These are phyloP conservation scores for Ascochyta rabiei DNA, from an alignment of 2,329 filamentous ascomycete genomes.

Conservation along the genomic window DNA sequence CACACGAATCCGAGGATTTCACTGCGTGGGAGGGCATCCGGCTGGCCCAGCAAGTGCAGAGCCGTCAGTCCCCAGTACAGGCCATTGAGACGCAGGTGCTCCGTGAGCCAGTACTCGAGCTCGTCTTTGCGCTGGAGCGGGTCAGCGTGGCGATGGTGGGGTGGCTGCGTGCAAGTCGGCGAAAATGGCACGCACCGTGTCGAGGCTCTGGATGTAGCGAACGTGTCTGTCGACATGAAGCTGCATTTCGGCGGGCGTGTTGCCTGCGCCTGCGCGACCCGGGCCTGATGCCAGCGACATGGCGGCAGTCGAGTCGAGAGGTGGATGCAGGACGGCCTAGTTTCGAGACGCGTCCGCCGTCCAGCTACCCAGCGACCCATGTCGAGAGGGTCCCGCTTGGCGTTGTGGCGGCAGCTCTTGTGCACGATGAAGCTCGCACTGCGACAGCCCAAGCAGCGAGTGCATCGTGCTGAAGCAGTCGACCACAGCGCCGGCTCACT, in stretches of 20 bases:
- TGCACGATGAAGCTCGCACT: slow-evolving; percentile 17
- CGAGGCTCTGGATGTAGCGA: slow-evolving; percentile 88
- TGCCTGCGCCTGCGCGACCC: slow-evolving; percentile 54
- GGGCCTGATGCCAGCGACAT: slow-evolving; percentile 69
- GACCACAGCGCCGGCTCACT: background rate
- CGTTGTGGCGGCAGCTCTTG: background rate
- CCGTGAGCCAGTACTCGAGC: slow-evolving; percentile 96
- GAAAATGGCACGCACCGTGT: slow-evolving; percentile 67
- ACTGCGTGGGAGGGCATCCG: slow-evolving; percentile 79
- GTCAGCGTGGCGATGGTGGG: slow-evolving; percentile 45
- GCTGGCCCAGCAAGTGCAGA: slow-evolving; percentile 80
- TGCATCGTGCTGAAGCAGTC: slow-evolving; percentile 12
- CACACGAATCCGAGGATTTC: slow-evolving; percentile 92
- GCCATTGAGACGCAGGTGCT: slow-evolving; percentile 93
- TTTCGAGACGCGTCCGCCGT: slow-evolving; percentile 13
- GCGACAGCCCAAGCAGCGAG: slow-evolving; percentile 19
- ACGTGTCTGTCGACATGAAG: slow-evolving; percentile 74
- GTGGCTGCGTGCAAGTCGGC: slow-evolving; percentile 24
- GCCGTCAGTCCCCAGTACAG: slow-evolving; percentile 96
- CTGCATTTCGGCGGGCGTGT: slow-evolving; percentile 55
- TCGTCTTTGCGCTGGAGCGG: slow-evolving; percentile 78
- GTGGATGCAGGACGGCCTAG: slow-evolving; percentile 14
- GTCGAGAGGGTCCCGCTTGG: background rate
- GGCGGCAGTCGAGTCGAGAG: slow-evolving; percentile 6
- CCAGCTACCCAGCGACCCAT: slow-evolving; percentile 1